Evolutionary conservation across 2,329 filamentous ascomycete species (phyloP), one percentile per base, ranked within the genome.

Genomic region (Cadophora malorum): DNA sequence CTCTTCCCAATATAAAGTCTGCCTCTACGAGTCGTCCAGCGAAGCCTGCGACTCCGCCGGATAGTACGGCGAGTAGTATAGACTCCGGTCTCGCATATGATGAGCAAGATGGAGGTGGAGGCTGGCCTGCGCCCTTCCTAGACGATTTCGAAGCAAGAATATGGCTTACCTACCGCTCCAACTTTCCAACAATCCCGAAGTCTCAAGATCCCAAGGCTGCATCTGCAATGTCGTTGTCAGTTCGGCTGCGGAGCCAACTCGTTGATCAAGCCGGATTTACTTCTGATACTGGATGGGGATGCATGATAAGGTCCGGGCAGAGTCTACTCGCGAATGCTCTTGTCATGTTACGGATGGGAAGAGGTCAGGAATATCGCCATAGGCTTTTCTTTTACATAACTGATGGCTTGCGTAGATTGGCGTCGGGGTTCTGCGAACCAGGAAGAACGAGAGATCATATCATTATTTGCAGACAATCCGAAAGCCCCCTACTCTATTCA

Each of bases 271-370:
- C 85, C 31, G 94, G 92, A 4, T 99, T 98, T 80, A 91, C 93
- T 12, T 95, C 93, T 1, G 96, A 99, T 78, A 94, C 93, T 10
- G 96, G 96, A 63, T 99, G 96, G 94, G 96, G 96, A 0, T 99
- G 96, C 77, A 99, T 99, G 96, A 98, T 99, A 74, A 86, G 96
- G 68, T 97, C 95, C 6, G 96, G 96, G 3, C 96, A 99, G 81
- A 95, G 93, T 76, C 84, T 99, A 31, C 83, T 99, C 52, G 95
- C 95, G 55, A 99, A 98, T 79, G 86, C 95, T 1, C 83, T 98
- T 74, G 81, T 88, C 21, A 85, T 91, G 65, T 81, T 94, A 59
- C 84, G 86, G 49, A 81, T 97, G 25, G 95, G 96, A 23, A 88
- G 96, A 85, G 91, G 92, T 94, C 84, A 71, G 74, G 4, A 9